Conservation (phyloP, 805 yeast species). For the Teunomyces atbi region DNA sequence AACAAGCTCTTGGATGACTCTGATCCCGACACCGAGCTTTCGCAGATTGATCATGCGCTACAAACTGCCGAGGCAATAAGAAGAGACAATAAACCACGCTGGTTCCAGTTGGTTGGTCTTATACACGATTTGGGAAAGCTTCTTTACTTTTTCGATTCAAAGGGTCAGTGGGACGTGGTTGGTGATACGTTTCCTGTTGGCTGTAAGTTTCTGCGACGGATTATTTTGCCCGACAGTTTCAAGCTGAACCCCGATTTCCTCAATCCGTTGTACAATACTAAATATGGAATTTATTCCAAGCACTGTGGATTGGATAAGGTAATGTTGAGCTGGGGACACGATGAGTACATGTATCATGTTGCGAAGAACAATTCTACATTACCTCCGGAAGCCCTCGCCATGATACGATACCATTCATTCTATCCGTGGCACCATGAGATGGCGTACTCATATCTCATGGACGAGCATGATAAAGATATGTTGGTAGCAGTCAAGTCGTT, state of each 20-base stretch:
- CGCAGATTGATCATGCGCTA: conserved; percentile 72
- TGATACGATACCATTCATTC: conserved; percentile 73
- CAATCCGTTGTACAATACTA: conserved; percentile 64
- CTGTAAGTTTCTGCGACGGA: conserved; percentile 58
- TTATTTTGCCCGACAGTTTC: conserved; percentile 61
- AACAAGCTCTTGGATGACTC: conserved; percentile 66
- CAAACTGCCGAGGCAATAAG: conserved; percentile 77
- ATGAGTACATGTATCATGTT: conserved; percentile 72
- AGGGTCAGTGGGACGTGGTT: conserved; percentile 80
- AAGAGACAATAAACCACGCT: conserved; percentile 63
- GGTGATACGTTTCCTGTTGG: conserved; percentile 81
- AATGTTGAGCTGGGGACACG: conserved; percentile 78
- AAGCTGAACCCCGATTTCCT: conserved; percentile 56
- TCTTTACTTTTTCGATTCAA: conserved; percentile 65
- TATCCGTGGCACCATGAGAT: conserved; percentile 77
- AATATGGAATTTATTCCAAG: conserved; percentile 63
- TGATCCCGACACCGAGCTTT: conserved; percentile 73
- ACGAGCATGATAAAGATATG: conserved; percentile 58
- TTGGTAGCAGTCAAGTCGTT: conserved; percentile 63
- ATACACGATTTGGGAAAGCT: conserved; percentile 72
- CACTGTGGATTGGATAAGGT: conserved; percentile 68
- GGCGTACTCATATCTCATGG: conserved; percentile 64
- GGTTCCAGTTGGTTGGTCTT: conserved; percentile 75
- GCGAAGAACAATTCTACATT: conserved; percentile 63
- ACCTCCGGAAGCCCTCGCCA: conserved; percentile 67